These are phyloP conservation scores for Eruca vesicaria DNA, from an alignment of 441 rosid genomes.

Conservation along the genomic window DNA sequence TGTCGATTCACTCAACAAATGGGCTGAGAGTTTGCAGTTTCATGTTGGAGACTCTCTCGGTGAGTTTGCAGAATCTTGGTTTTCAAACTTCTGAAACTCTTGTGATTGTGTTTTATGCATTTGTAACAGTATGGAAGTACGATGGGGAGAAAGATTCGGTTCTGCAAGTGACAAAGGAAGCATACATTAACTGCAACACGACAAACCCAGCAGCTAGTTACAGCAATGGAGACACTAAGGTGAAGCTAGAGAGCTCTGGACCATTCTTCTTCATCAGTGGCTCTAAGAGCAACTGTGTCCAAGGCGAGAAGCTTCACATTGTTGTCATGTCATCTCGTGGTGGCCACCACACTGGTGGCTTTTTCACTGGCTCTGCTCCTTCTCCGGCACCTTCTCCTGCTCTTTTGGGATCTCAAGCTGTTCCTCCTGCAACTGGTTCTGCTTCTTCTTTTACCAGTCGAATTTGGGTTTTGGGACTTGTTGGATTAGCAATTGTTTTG, in stretches of 20 bases:
- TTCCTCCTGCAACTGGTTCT: conserved; percentile 47
- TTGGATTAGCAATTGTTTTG: conserved; percentile 18
- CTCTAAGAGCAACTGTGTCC: conserved; percentile 64
- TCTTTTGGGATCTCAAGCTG: conserved; percentile 46
- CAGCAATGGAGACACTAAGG: conserved; percentile 70
- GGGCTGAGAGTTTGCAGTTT: conserved; percentile 79
- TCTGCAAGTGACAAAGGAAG: conserved; percentile 63
- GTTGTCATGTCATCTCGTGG: conserved; percentile 56
- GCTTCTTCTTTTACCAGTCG: neutral
- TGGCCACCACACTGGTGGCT: conserved; percentile 30
- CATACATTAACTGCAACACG: conserved; percentile 63
- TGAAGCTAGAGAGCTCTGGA: conserved; percentile 64
- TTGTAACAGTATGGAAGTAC: conserved; percentile 60
- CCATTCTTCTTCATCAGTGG: conserved; percentile 86
- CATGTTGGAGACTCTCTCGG: conserved; percentile 72
- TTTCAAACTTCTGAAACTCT: neutral
- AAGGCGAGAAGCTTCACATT: conserved; percentile 77
- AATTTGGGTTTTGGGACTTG: conserved; percentile 15
- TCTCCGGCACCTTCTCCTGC: conserved; percentile 75
- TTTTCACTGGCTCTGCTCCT: conserved; percentile 27
- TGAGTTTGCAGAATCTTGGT: conserved; percentile 20
- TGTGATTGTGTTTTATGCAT: neutral
- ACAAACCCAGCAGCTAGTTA: conserved; percentile 55
- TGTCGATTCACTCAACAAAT: conserved; percentile 77
- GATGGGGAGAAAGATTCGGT: conserved; percentile 73